Conservation (phyloP, 1,284 basidiomycete genomes). For the Irpex rosettiformis region DNA sequence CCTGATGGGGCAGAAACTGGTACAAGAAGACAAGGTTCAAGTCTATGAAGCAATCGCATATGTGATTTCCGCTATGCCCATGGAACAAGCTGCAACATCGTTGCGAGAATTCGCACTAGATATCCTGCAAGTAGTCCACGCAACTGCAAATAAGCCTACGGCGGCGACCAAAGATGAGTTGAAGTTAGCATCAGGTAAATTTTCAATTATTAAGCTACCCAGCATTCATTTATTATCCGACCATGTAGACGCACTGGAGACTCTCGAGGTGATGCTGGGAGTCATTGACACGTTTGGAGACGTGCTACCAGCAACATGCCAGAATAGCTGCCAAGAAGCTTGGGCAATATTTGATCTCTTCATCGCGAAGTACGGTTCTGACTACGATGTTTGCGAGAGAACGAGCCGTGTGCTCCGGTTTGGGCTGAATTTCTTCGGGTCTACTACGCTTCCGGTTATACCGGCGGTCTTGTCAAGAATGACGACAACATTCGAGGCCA, state of each 20-base stretch:
- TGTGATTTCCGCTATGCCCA: slow-evolving; percentile 91
- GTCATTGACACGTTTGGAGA: slow-evolving; percentile 81
- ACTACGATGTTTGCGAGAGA: slow-evolving; percentile 82
- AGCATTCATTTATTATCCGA: slow-evolving; percentile 17
- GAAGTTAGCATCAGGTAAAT: slow-evolving; percentile 28
- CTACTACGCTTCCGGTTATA: slow-evolving; percentile 63
- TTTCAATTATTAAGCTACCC: slow-evolving; percentile 7
- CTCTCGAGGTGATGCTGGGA: slow-evolving; percentile 83
- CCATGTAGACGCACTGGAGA: slow-evolving; percentile 75
- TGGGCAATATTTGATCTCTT: slow-evolving; percentile 86
- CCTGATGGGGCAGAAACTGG: slow-evolving; percentile 73
- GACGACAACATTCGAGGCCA: slow-evolving; percentile 75
- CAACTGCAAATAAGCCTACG: slow-evolving; percentile 46
- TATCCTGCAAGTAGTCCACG: slow-evolving; percentile 69
- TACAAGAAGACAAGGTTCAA: slow-evolving; percentile 85
- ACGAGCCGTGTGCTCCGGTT: slow-evolving; percentile 84
- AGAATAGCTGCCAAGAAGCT: slow-evolving; percentile 73
- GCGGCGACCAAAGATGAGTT: slow-evolving; percentile 62
- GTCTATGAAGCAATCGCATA: slow-evolving; percentile 95
- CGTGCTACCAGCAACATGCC: slow-evolving; percentile 78
- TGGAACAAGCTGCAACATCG: slow-evolving; percentile 80
- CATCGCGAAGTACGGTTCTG: slow-evolving; percentile 75
- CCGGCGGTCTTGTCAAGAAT: slow-evolving; percentile 75
- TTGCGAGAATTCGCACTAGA: slow-evolving; percentile 83
- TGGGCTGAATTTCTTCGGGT: slow-evolving; percentile 81